Percentiles rank a stretch among this genome's conserved stretches.
These are phyloP conservation scores for Colletotrichum spaethianum DNA, from an alignment of 2,329 filamentous ascomycete species.

Conservation along the genomic window DNA sequence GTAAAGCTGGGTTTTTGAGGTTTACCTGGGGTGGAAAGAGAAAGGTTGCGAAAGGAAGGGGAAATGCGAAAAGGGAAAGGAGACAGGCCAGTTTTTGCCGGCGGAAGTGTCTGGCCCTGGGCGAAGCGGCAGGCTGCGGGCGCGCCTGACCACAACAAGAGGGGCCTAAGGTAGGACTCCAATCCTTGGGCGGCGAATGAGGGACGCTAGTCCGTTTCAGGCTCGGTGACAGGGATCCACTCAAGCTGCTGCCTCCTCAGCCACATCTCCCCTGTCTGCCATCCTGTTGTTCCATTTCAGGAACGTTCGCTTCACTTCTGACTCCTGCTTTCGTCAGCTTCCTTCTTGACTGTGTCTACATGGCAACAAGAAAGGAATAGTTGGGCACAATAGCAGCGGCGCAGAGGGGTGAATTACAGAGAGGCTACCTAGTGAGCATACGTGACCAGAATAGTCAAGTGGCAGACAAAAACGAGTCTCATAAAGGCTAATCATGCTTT, in stretches of 20 bases:
- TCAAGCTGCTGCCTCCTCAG: conserved; percentile 36
- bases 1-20: conserved; percentile 16
- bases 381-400: neutral
- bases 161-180: conserved; percentile 12
- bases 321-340: neutral
- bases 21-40: conserved; percentile 27
- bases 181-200: conserved; percentile 9
- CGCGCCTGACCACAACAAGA: conserved; percentile 41
- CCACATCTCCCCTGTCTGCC: conserved; percentile 17
- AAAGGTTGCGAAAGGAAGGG: conserved; percentile 26
- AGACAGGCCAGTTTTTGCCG: conserved; percentile 31
- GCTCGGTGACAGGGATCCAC: neutral
- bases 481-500: neutral
- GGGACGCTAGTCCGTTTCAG: conserved; percentile 3
- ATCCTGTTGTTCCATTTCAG: conserved; percentile 16
- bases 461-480: neutral
- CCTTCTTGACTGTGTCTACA: neutral
- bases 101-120: conserved; percentile 11
- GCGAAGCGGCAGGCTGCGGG: conserved; percentile 23
- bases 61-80: conserved; percentile 39
- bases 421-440: neutral
- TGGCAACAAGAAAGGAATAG: too few relatives aligned
- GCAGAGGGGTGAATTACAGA: too few relatives aligned
- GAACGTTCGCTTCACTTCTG: conserved; percentile 15
- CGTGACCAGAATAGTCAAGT: neutral